Percentiles rank a stretch among this genome's conserved stretches.
Evolutionary conservation across 2,329 filamentous ascomycete genomes (phyloP).

Genomic region (Mariannaea elegans): DNA sequence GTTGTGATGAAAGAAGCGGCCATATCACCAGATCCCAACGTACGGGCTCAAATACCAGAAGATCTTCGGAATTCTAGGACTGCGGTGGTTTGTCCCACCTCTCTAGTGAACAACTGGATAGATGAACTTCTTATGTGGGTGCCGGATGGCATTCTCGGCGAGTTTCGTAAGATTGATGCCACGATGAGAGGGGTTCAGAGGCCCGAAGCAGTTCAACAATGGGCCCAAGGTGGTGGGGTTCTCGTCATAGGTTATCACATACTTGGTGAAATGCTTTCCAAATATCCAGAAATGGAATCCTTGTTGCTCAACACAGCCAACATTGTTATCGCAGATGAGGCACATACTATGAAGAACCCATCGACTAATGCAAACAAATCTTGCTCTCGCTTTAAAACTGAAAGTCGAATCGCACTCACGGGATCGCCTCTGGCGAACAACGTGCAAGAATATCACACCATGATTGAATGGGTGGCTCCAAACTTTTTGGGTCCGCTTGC

Average conservation of each 20-base stretch:
- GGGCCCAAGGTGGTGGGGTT: constrained; percentile 74
- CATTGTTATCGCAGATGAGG: constrained; percentile 86
- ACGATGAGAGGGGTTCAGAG: constrained; percentile 49
- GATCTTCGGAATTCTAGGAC: constrained; percentile 69
- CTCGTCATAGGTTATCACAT: constrained; percentile 80
- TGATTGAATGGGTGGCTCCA: constrained; percentile 88
- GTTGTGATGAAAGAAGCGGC: constrained; percentile 75
- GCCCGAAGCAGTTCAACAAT: constrained; percentile 58
- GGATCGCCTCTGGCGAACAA: constrained; percentile 89
- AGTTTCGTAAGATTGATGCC: constrained; percentile 64
- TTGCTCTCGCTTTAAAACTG: constrained; percentile 69
- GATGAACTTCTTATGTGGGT: constrained; percentile 81
- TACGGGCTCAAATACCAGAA: constrained; percentile 73
- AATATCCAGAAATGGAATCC: constrained; percentile 46
- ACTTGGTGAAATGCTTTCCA: constrained; percentile 57
- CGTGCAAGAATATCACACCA: constrained; percentile 83
- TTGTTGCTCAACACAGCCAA: constrained; percentile 69
- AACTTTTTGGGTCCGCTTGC: constrained; percentile 74
- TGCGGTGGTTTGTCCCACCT: constrained; percentile 79
- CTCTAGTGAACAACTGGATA: constrained; percentile 82
- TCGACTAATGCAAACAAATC: constrained; percentile 60
- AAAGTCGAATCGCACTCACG: constrained; percentile 81
- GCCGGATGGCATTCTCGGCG: constrained; percentile 63
- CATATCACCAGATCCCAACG: constrained; percentile 62
- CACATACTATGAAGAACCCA: constrained; percentile 79